Evolutionary conservation across 2,329 filamentous ascomycete species (phyloP), one percentile per base, ranked within the genome.

Genomic region (Aaosphaeria pasadenensis): DNA sequence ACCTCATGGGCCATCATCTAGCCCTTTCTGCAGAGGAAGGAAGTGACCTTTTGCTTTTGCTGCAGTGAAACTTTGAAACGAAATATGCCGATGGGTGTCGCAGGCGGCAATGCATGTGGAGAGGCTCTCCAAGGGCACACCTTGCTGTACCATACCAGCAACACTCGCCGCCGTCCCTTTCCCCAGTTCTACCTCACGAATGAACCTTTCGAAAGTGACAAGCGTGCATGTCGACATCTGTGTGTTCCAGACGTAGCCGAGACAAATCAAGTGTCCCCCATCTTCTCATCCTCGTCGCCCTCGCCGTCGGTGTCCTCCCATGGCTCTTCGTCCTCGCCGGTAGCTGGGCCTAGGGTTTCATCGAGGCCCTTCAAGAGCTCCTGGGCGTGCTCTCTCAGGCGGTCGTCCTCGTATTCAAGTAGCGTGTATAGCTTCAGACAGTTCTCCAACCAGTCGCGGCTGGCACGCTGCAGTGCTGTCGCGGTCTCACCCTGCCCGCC

Each of bases 361-460:
- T 77, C 70, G 40, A 79, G 62, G 33, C 62, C 65, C 42, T 76
- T 74, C 39, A 90, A 72, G 40, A 95, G 76, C 73, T 94, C 88
- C 50, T 79, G 74, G 0, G 88, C 85, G 65, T 95, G 89, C 50
- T 88, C 84, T 44, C 84, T 84, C 29, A 95, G 74, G 54, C 87
- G 77, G 51, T 90, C 87, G 57, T 95, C 89, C 67, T 95, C 91
- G 66, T 96, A 97, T 45, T 92, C 85, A 59, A 94, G 80, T 59
- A 81, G 66, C 36, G 82, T 75, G 68, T 89, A 97, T n/a, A 96
- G 79, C 64, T 85, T 85, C 54, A 95, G 76, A 63, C 89, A 89
- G 62, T 88, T 88, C 48, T 83, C 84, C 42, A 97, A 77, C 89
- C 91, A 96, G 62, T 88, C 84, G 46, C 89, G 82, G 60, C 90